phyloP scores from a whole-genome alignment of 169 alveolate genomes.

The Plasmodium adleri region DNA sequence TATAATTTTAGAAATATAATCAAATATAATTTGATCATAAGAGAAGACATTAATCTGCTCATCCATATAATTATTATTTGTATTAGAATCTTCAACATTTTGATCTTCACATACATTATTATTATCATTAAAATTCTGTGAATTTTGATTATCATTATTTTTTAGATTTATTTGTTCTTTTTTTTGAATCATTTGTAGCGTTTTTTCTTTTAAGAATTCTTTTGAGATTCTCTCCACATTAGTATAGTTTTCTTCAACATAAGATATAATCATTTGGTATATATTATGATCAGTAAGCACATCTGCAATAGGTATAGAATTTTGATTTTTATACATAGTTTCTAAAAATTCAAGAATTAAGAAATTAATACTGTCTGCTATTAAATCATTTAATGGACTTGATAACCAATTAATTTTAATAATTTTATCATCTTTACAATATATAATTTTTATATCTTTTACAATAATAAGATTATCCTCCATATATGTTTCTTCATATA shows the following conservation, averaged over 20 bases:
- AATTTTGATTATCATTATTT: conserved; percentile 1
- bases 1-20: conserved; percentile 24
- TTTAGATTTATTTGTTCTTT: not conserved
- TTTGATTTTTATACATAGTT: conserved; percentile 19
- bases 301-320: conserved; percentile 5
- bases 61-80: not conserved
- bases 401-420: conserved; percentile 74
- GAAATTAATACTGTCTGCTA: conserved; percentile 86
- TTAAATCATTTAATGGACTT: conserved; percentile 84
- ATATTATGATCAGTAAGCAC: conserved; percentile 17
- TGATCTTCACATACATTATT: not conserved
- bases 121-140: not conserved
- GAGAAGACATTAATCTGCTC: not conserved
- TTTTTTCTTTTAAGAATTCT: conserved; percentile 19
- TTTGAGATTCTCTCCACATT: conserved; percentile 62
- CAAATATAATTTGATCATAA: conserved; percentile 26
- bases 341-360: conserved; percentile 79
- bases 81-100: not conserved
- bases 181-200: not conserved
- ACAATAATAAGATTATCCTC: conserved; percentile 68
- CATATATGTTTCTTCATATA: conserved; percentile 77
- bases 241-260: conserved; percentile 57
- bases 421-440: conserved; percentile 31
- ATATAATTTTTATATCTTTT: conserved; percentile 36
- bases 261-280: conserved; percentile 58